Percentiles rank a stretch among this genome's conserved stretches.
Conservation (phyloP, 2,329 filamentous ascomycete genomes). For the Colletotrichum spinosum region DNA sequence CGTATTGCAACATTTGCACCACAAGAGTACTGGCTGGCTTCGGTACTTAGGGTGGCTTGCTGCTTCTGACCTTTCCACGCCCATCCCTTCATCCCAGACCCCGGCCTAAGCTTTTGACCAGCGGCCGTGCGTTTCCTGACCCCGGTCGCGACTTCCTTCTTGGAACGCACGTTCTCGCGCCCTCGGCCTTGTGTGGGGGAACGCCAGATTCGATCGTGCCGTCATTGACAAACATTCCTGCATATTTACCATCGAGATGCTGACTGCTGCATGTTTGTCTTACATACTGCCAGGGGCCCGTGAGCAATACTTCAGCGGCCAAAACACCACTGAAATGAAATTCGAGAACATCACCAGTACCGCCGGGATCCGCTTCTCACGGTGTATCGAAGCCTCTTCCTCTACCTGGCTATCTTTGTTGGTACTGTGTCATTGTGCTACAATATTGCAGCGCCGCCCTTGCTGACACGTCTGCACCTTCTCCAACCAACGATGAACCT, state of each 20-base stretch:
- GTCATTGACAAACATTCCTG: slow-evolving; percentile 4
- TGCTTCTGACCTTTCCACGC: slow-evolving; percentile 26
- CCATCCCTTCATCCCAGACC: slow-evolving; percentile 10
- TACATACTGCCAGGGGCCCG: neutral
- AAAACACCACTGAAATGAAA: no score
- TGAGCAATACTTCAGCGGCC: neutral
- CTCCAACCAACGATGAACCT: neutral
- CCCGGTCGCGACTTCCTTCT: slow-evolving; percentile 23
- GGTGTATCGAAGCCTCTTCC: no score
- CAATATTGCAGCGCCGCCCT: neutral
- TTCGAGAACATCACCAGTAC: no score
- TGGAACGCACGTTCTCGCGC: slow-evolving; percentile 35
- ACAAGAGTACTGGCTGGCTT: no score
- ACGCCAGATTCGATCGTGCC: slow-evolving; percentile 18
- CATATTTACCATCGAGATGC: slow-evolving; percentile 3
- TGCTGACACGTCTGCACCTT: neutral
- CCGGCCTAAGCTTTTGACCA: slow-evolving; percentile 32
- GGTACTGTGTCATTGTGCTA: no score
- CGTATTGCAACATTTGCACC: no score
- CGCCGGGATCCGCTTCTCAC: no score
- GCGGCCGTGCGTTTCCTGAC: slow-evolving; percentile 28
- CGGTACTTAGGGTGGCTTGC: neutral
- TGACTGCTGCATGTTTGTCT: no score
- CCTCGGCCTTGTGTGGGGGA: slow-evolving; percentile 34
- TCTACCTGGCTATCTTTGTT: no score